A percentile compares a stretch with the other conserved stretches of the same genome.
Evolutionary conservation across 805 yeast species (phyloP).

Genomic region (Kockiozyma suomiensis): DNA sequence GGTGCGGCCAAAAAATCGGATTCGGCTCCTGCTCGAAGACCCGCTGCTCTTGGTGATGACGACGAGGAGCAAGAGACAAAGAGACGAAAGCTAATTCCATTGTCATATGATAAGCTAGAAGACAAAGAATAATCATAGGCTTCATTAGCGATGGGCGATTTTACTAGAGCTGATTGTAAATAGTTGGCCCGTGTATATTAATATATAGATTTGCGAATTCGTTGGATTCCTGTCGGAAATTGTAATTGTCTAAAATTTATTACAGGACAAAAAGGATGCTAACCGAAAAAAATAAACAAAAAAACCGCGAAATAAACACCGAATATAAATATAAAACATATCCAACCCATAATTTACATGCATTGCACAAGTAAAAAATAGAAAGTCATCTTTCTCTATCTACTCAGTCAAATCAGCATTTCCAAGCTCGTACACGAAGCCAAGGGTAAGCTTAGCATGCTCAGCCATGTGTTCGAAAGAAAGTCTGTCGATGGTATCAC

Average conservation of each 20-base stretch:
- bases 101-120: slow-evolving; percentile 26
- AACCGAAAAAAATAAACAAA: too few species aligned
- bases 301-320: not conserved
- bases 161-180: not conserved
- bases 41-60: slow-evolving; percentile 18
- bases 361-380: not conserved
- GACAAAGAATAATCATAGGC: not conserved
- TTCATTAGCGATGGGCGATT: too few species aligned
- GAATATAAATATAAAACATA: not conserved
- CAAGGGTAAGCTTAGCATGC: slow-evolving; percentile 76
- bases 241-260: too few species aligned
- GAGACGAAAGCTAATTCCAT: slow-evolving; percentile 28
- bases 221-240: too few species aligned
- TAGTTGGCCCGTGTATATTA: not conserved
- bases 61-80: slow-evolving; percentile 20
- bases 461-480: slow-evolving; percentile 78
- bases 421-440: slow-evolving; percentile 71
- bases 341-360: not conserved
- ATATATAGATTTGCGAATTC: not conserved
- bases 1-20: slow-evolving; percentile 7
- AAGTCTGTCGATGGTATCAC: slow-evolving; percentile 80
- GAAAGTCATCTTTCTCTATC: not conserved
- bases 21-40: not conserved
- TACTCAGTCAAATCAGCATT: slow-evolving; percentile 40
- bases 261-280: too few species aligned